Percentiles rank a stretch among this genome's conserved stretches.
Evolutionary conservation across 495 filamentous ascomycete species (phyloP).

Genomic region (Cryomyces minteri): DNA sequence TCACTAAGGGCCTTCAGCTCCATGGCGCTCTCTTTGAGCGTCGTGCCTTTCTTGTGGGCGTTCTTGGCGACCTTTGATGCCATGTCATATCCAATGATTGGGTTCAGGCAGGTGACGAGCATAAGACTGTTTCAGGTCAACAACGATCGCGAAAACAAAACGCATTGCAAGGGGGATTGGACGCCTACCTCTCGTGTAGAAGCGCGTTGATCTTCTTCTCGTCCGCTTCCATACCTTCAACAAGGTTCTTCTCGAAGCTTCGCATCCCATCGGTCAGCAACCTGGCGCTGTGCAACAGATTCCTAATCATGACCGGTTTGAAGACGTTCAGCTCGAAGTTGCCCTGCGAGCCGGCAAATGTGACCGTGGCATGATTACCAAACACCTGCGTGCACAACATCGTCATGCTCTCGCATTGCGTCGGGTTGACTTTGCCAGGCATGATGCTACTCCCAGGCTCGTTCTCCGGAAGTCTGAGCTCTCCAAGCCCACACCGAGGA

Average conservation of each 20-base stretch:
- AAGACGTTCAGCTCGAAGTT: constrained; percentile 99
- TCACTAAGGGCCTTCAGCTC: constrained; percentile 79
- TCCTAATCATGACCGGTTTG: constrained; percentile 91
- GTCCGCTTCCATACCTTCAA: constrained; percentile 78
- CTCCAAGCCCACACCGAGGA: constrained; percentile 86
- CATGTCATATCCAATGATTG: constrained; percentile 97
- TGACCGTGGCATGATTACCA: constrained; percentile 85
- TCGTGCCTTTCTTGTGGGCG: constrained; percentile 93
- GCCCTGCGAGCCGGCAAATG: constrained; percentile 87
- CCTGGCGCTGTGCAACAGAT: constrained; percentile 77
- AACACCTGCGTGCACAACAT: constrained; percentile 97
- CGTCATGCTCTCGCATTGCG: constrained; percentile 92
- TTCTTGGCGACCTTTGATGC: constrained; percentile 98
- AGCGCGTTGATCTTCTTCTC: constrained; percentile 74
- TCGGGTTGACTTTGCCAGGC: constrained; percentile 99
- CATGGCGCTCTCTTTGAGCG: constrained; percentile 83
- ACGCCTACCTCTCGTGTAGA: constrained; percentile 60
- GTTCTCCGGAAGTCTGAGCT: constrained; percentile 87
- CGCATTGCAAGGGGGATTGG: neutral
- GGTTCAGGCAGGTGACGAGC: constrained; percentile 97
- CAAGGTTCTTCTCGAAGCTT: constrained; percentile 85
- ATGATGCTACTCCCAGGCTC: constrained; percentile 96
- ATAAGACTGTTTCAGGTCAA: constrained; percentile 49
- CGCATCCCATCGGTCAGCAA: constrained; percentile 83
- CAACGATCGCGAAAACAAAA: neutral